These are phyloP conservation scores for Cubamyces sp. DNA, from an alignment of 768 basidiomycete genomes.

Conservation along the genomic window DNA sequence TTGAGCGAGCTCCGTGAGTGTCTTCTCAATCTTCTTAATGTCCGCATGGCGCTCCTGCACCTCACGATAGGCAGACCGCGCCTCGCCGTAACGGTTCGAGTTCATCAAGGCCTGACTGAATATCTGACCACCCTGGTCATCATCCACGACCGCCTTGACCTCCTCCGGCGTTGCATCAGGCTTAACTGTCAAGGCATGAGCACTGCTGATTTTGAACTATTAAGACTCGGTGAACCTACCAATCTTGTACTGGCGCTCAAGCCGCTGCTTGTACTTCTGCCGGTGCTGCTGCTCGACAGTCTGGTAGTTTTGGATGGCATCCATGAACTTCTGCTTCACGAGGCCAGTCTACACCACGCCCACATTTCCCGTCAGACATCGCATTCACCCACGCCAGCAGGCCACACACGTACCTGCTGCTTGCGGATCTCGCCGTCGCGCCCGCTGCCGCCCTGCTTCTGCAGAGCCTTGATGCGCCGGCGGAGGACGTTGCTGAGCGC, in stretches of 20 bases:
- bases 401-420: constrained; percentile 41
- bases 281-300: constrained; percentile 73
- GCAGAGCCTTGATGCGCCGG: constrained; percentile 60
- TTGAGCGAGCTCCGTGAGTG: constrained; percentile 90
- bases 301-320: constrained; percentile 79
- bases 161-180: constrained; percentile 86
- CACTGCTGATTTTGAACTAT: not conserved
- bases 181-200: constrained; percentile 58
- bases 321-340: constrained; percentile 71
- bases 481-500: constrained; percentile 60
- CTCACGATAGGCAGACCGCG: constrained; percentile 89
- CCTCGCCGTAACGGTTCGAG: constrained; percentile 89
- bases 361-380: not conserved
- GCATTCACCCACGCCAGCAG: not conserved
- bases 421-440: constrained; percentile 53
- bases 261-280: constrained; percentile 62
- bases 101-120: constrained; percentile 88
- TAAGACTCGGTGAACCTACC: constrained; percentile 43
- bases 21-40: constrained; percentile 93
- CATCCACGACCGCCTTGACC: constrained; percentile 67
- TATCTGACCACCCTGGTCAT: constrained; percentile 68
- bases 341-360: constrained; percentile 50
- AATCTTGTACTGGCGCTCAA: constrained; percentile 79
- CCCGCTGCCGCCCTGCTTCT: constrained; percentile 43
- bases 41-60: constrained; percentile 98